Conservation (phyloP, 495 filamentous ascomycete genomes). For the Penicillium odoratum region DNA sequence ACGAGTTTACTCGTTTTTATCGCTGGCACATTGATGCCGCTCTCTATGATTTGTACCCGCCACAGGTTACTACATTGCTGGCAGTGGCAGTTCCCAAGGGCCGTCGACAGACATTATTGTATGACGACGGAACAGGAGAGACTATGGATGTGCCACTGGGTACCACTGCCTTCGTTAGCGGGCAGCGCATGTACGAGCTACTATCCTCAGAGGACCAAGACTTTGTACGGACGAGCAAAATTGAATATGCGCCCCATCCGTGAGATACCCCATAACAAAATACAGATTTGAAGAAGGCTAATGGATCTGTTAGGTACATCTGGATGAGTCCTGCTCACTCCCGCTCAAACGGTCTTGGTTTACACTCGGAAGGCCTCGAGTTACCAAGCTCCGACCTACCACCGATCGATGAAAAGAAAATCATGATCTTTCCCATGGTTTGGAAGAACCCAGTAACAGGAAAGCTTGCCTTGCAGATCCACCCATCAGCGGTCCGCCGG, state of each 20-base stretch:
- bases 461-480: constrained; percentile 66
- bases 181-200: constrained; percentile 62
- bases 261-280: constrained; percentile 14
- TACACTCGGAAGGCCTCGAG: constrained; percentile 62
- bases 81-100: constrained; percentile 67
- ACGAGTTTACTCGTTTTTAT: constrained; percentile 70
- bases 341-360: constrained; percentile 63
- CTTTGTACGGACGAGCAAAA: constrained; percentile 60
- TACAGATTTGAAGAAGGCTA: neutral
- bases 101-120: constrained; percentile 62
- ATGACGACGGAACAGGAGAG: constrained; percentile 70
- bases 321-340: constrained; percentile 70
- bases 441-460: constrained; percentile 73
- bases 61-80: constrained; percentile 66
- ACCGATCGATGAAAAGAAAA: constrained; percentile 59
- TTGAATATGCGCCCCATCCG: constrained; percentile 74
- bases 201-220: constrained; percentile 63
- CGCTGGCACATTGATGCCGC: constrained; percentile 81
- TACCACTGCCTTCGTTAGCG: constrained; percentile 73
- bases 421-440: constrained; percentile 68
- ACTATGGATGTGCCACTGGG: constrained; percentile 67
- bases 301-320: constrained; percentile 51
- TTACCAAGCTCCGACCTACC: constrained; percentile 57
- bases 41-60: constrained; percentile 68
- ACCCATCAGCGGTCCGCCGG: constrained; percentile 64